phyloP scores from a whole-genome alignment of 768 basidiomycete species.

The Mycena alexandri region DNA sequence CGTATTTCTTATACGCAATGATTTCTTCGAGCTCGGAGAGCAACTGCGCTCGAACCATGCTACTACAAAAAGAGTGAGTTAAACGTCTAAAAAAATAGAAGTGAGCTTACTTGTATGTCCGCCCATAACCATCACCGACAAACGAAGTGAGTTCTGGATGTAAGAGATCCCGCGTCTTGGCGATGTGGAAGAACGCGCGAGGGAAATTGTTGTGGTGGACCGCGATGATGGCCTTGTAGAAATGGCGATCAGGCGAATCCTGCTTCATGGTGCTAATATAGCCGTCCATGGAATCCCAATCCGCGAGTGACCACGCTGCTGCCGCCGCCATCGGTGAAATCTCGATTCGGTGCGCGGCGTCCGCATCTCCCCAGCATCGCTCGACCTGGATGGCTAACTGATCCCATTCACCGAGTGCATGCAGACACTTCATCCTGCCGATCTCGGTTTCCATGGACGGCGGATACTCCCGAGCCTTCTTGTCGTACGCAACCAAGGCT shows the following conservation, averaged over 20 bases:
- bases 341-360: slow-evolving; percentile 85
- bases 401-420: slow-evolving; percentile 99
- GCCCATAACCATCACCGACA: slow-evolving; percentile 96
- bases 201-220: slow-evolving; percentile 98
- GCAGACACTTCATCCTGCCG: slow-evolving; percentile 95
- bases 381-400: slow-evolving; percentile 87
- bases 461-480: slow-evolving; percentile 81
- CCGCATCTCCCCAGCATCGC: slow-evolving; percentile 87
- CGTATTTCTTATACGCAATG: slow-evolving; percentile 93
- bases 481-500: slow-evolving; percentile 87
- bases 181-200: slow-evolving; percentile 90
- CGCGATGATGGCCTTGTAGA: slow-evolving; percentile 95
- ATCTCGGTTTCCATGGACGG: slow-evolving; percentile 82
- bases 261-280: slow-evolving; percentile 94
- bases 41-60: slow-evolving; percentile 98
- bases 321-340: slow-evolving; percentile 98
- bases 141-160: slow-evolving; percentile 93
- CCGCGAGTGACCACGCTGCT: slow-evolving; percentile 95
- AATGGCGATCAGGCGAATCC: slow-evolving; percentile 94
- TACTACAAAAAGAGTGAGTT: slow-evolving; percentile 59
- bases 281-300: slow-evolving; percentile 99
- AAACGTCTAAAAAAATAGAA: slow-evolving; percentile 1
- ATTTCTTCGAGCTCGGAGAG: slow-evolving; percentile 98
- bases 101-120: slow-evolving; percentile 89
- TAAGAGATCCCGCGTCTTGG: slow-evolving; percentile 91